phyloP scores from a whole-genome alignment of 2,329 filamentous ascomycete species.

The Penicillium sp. region DNA sequence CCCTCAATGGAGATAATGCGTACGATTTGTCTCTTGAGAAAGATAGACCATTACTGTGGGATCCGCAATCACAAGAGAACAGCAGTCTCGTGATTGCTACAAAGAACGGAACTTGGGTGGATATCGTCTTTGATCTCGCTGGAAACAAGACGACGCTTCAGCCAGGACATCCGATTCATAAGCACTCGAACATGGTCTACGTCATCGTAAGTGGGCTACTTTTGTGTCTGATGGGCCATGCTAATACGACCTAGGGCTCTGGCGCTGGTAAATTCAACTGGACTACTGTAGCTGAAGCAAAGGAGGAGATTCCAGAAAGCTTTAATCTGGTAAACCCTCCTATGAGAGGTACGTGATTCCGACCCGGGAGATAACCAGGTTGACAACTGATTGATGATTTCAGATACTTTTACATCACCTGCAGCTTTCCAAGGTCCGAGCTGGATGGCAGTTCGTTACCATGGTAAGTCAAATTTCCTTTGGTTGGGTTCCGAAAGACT shows the following conservation, averaged over 20 bases:
- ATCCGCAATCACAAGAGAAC: background rate
- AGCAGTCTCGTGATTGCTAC: slow-evolving; percentile 1
- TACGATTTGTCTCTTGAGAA: slow-evolving; percentile 1
- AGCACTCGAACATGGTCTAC: slow-evolving; percentile 6
- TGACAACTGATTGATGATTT: background rate
- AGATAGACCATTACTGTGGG: slow-evolving; percentile 4
- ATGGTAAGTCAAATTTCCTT: background rate
- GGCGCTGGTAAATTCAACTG: slow-evolving; percentile 4
- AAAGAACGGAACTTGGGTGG: slow-evolving; percentile 5
- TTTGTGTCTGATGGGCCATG: background rate
- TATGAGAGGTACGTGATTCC: slow-evolving; percentile 1
- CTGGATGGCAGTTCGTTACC: slow-evolving; percentile 8
- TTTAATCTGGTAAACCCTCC: slow-evolving; percentile 7
- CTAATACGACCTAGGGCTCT: background rate
- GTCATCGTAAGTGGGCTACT: background rate
- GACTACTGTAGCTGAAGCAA: slow-evolving; percentile 1
- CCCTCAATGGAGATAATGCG: background rate
- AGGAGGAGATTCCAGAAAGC: background rate
- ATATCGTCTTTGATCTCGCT: background rate
- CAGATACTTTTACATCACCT: slow-evolving; percentile 5
- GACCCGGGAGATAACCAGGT: background rate
- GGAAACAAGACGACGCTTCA: background rate
- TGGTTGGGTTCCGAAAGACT: background rate
- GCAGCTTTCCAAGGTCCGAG: background rate
- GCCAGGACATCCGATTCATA: slow-evolving; percentile 7